Base-by-base conservation (phyloP, 148 eudicot genomes). In the Rheum nobile region DNA sequence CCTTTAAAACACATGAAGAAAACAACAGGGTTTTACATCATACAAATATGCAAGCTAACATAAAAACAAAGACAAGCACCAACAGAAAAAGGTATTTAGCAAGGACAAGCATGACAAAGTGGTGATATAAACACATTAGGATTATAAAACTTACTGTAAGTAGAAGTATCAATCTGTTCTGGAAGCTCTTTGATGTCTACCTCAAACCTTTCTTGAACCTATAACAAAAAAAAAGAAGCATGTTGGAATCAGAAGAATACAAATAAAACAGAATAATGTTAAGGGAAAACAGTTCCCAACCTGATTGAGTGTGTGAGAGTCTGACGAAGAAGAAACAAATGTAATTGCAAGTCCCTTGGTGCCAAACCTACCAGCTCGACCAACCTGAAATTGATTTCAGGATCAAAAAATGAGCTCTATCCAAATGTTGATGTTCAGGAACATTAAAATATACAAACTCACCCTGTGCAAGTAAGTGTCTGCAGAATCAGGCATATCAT, bases 401-500 rank as follows among this genome's bases (percentile, higher is more conserved):
- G 22, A 65, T 65, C 38, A 13, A 65, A 65, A 10, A 0, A 14
- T 65, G 38, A 65, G 39, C n/a, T n/a, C 41, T 42, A 63, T 29
- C 44, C 39, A 11, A 47, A 75, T 31, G 35, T 28, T 0, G 4
- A 50, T 16, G 41, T 29, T 71, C n/a, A 22, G 55, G 43, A 10
- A 11, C 34, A 21, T 43, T 13, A 71, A 71, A 71, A 10, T 5
- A 1, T 31, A 52, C 41, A 52, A n/a, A 52, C 32, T 0, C 75
- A 93, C 97, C 80, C 97, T 79, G 73, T 94, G 97, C 74, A 94
- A 78, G 76, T 94, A 94, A 0, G 98, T 94, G 79, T 94, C 98
- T 1, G 98, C 98, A 61, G 96, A 91, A 83, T 94, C 97, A 0
- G 97, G 98, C 97, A 94, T 94, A 76, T 94, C 98, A 74, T 91